Evolutionary conservation across 1,284 basidiomycete species (phyloP).

Genomic region (Singerocomus inundabilis): DNA sequence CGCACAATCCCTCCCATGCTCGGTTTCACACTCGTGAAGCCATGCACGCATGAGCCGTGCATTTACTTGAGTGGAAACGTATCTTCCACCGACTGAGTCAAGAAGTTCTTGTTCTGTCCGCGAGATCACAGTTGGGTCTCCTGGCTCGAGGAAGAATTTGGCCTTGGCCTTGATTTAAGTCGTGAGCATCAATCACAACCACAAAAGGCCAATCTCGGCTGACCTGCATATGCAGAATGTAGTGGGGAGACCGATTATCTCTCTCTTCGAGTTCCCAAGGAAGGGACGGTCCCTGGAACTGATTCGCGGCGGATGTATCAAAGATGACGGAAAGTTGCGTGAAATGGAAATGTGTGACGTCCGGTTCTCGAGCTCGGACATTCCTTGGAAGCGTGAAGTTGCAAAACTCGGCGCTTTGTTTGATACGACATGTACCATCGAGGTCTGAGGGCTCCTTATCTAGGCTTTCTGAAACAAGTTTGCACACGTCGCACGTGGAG

Average conservation of each 20-base stretch:
- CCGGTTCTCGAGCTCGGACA: conserved; percentile 8
- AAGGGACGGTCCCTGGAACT: conserved; percentile 6
- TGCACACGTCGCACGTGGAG: conserved; percentile 13
- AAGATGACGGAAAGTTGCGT: conserved; percentile 11
- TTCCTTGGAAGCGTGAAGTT: conserved; percentile 9
- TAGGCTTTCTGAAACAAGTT: conserved; percentile 11
- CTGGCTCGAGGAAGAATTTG: neutral
- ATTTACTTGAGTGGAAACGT: conserved; percentile 3
- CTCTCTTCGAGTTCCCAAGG: conserved; percentile 12
- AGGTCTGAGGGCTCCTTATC: conserved; percentile 16
- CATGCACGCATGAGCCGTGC: conserved; percentile 12
- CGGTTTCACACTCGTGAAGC: conserved; percentile 19
- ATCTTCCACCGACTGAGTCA: conserved; percentile 15
- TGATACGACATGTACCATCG: conserved; percentile 7
- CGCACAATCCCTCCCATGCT: conserved; percentile 11
- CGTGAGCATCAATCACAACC: conserved; percentile 2
- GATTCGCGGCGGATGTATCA: neutral
- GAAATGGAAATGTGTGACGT: conserved; percentile 19
- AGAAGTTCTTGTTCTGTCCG: conserved; percentile 13
- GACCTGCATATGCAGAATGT: conserved; percentile 16
- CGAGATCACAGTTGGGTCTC: neutral
- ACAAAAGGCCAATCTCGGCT: neutral
- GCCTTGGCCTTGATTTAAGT: conserved; percentile 10
- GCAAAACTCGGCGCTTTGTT: conserved; percentile 6
- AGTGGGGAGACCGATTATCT: neutral